Evolutionary conservation across 441 rosid species (phyloP), one percentile per base, ranked within the genome.

Genomic region (Pelargonium australe): DNA sequence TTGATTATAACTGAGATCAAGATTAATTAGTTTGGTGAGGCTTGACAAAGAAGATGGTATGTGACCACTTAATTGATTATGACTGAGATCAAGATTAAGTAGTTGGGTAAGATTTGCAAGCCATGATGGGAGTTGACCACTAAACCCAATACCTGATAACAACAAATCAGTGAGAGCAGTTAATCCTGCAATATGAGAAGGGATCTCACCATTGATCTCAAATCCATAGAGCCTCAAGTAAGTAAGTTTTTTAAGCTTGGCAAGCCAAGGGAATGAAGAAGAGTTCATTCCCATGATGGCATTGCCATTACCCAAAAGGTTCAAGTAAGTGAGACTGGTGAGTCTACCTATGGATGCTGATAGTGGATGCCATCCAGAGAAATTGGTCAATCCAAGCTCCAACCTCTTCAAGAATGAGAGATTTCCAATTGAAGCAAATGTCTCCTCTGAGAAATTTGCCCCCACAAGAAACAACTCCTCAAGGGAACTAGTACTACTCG

Each of bases 341-440:
- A 47, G 53, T 47, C 53, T 47, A 58, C 74, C 66, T 1, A 73
- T 20, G 51, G 74, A 77, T 66, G n/a, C 25, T 20, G 23, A 20
- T 0, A 20, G 23, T 0, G 73, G 70, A 11, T 66, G 10, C 14
- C 9, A 14, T 13, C 71, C 68, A 3, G 23, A 60, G 7, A 76
- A 72, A 0, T 7, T 7, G 57, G 44, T 61, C 2, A 0, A 0
- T 0, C 0, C 7, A 7, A 66, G 28, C 1, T 40, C 47, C 3
- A 77, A 57, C 0, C 1, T 0, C 0, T 0, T 20, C 28, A 76
- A 8, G 16, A 61, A 66, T 0, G 14, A 2, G 0, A 78, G 67
- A 28, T 69, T 72, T 0, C 63, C 76, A 0, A 81, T 0, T 1
- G 78, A 76, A 10, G 3, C 16, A 0, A 78, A 75, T 11, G 75